Conservation (phyloP, 148 eudicot species). For the Rhododendron williamsianum region DNA sequence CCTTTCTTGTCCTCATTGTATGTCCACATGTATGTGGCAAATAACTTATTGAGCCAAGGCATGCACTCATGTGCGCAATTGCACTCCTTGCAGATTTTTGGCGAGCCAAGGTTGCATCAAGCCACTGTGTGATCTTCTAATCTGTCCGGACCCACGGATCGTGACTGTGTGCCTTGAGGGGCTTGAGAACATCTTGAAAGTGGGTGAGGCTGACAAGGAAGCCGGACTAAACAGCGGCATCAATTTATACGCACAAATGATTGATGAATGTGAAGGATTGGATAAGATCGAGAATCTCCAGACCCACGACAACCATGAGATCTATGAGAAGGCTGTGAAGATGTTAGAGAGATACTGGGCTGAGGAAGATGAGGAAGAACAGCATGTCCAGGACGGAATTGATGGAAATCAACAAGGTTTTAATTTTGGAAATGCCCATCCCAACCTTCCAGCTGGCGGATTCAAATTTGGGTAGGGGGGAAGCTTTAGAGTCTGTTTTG, state of each 20-base stretch:
- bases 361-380: constrained; percentile 25
- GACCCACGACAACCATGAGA: constrained; percentile 24
- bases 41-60: not conserved
- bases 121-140: constrained; percentile 75
- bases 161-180: constrained; percentile 82
- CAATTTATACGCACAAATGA: constrained; percentile 53
- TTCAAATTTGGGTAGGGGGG: constrained; percentile 16
- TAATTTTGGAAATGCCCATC: constrained; percentile 19
- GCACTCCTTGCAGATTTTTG: constrained; percentile 44
- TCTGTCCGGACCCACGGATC: constrained; percentile 78
- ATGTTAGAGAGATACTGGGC: constrained; percentile 24
- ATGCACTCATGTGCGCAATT: not conserved
- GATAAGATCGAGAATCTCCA: constrained; percentile 26
- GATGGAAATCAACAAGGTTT: constrained; percentile 15
- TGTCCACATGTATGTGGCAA: not conserved
- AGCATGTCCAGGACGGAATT: not conserved
- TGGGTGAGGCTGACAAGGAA: constrained; percentile 76
- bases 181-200: constrained; percentile 76
- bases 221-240: constrained; percentile 50
- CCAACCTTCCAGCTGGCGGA: constrained; percentile 19
- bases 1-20: not conserved
- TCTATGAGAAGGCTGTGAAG: constrained; percentile 27
- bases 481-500: not conserved
- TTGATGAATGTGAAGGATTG: constrained; percentile 25
- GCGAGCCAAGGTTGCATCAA: constrained; percentile 69